Evolutionary conservation across 768 basidiomycete genomes (phyloP), one percentile per base, ranked within the genome.

Genomic region (Panellus pusillus): DNA sequence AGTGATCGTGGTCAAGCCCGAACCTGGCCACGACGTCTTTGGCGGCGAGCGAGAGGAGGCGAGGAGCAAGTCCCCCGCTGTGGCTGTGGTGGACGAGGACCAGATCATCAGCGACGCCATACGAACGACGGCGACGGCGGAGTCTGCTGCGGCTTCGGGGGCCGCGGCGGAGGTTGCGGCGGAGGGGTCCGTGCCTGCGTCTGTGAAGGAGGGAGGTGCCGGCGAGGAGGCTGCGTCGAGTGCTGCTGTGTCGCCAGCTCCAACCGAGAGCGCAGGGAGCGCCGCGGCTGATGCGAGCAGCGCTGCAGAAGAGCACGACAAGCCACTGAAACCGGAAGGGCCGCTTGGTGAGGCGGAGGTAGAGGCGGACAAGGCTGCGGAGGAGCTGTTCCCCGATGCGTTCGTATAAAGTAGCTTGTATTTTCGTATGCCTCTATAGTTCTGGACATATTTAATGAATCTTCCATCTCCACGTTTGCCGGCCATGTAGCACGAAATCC

Each of bases 21-120:
- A 89, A 61, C 91, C 91, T 1, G 91, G 91, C 0, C 76, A 71
- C 14, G 84, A 93, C 64, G 76, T 91, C 53, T 93, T 93, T 62
- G 87, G 76, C 0, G 78, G 74, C 28, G 70, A 76, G 31, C 73
- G 71, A 1, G 71, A 68, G 14, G 74, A 74, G 6, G 24, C 24
- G 24, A 24, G 24, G 24, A 65, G 72, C 57, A 1, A n/a, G n/a
- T 40, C 57, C 13, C 54, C 51, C 24, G 2, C 24, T 24, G 24
- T 24, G 24, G 14, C 49, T 49, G 62, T 56, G 12, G 64, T 63
- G 14, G 71, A 68, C 38, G 66, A 70, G 57, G 74, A 73, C 53
- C 67, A 70, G 40, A 70, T 78, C 37, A 78, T 74, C 17, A 59
- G 50, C 18, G 6, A 52, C 13, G 41, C 41, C 44, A 31, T 52